Conservation (phyloP, 441 rosid species). For the Euphorbia corollata region DNA sequence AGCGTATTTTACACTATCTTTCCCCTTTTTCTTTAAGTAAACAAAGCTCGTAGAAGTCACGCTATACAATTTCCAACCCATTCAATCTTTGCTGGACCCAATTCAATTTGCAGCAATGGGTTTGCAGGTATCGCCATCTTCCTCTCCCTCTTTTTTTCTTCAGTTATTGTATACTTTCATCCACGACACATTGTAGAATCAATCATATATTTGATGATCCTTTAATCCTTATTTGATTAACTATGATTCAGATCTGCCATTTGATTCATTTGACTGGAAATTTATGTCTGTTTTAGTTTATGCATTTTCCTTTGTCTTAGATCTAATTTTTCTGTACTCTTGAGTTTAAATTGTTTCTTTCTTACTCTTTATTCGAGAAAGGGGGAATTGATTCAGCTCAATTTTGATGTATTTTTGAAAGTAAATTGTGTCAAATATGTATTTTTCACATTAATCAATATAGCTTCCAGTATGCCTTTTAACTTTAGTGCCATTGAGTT, state of each 20-base stretch:
- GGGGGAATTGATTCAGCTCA: not conserved
- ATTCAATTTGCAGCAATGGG: slow-evolving; percentile 4
- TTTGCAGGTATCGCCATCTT: slow-evolving; percentile 10
- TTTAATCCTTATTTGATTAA: too few relatives aligned
- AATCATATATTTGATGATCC: not conserved
- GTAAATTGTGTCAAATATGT: not conserved
- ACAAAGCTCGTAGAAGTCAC: not conserved
- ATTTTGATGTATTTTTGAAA: not conserved
- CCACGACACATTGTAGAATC: not conserved
- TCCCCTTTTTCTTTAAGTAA: not conserved
- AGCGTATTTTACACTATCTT: not conserved
- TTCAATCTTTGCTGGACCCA: not conserved
- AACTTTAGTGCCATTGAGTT: not conserved
- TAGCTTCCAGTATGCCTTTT: not conserved
- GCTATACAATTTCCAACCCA: not conserved
- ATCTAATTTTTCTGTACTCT: not conserved
- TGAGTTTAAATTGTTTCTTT: not conserved
- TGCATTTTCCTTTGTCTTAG: not conserved
- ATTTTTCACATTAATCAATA: too few relatives aligned
- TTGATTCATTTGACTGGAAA: not conserved
- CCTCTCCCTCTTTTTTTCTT: not conserved
- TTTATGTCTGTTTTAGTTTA: not conserved
- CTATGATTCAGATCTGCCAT: slow-evolving; percentile 3
- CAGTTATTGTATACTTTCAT: not conserved
- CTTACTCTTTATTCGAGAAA: too few relatives aligned